Evolutionary conservation across 768 basidiomycete genomes (phyloP).

Genomic region (Russula earlei): DNA sequence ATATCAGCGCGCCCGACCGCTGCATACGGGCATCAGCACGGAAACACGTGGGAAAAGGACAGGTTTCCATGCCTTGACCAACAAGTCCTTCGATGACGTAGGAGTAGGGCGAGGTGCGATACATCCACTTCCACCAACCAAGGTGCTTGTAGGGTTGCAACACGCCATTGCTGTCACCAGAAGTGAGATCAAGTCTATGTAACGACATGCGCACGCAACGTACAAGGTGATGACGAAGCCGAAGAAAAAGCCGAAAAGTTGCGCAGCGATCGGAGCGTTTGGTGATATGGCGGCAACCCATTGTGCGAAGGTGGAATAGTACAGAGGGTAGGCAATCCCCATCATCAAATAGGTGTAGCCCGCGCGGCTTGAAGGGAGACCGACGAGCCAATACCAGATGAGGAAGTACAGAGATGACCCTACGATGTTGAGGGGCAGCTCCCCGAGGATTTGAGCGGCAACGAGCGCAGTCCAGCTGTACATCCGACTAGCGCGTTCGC

Average conservation of each 20-base stretch:
- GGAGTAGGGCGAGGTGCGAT: constrained; percentile 27
- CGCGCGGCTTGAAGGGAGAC: constrained; percentile 30
- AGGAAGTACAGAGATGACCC: constrained; percentile 34
- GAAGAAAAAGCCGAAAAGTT: constrained; percentile 33
- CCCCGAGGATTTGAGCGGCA: constrained; percentile 30
- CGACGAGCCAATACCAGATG: constrained; percentile 43
- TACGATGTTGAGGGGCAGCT: constrained; percentile 37
- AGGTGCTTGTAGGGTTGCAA: constrained; percentile 37
- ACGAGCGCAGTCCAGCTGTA: constrained; percentile 33
- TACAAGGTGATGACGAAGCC: constrained; percentile 37
- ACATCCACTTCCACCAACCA: constrained; percentile 39
- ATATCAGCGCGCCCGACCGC: constrained; percentile 43
- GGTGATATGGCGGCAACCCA: constrained; percentile 37
- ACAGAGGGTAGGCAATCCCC: constrained; percentile 33
- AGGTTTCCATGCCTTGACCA: constrained; percentile 35
- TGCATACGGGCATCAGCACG: constrained; percentile 20
- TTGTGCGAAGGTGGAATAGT: constrained; percentile 35
- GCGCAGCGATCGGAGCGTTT: constrained; percentile 32
- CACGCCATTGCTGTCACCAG: constrained; percentile 34
- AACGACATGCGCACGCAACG: constrained; percentile 4
- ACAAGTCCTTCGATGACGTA: constrained; percentile 34
- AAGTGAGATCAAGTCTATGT: not conserved
- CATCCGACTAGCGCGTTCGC: constrained; percentile 35
- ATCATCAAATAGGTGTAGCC: constrained; percentile 34
- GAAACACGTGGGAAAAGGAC: not conserved